phyloP scores from a whole-genome alignment of 139 green algal species.

The Asterochloris erici region DNA sequence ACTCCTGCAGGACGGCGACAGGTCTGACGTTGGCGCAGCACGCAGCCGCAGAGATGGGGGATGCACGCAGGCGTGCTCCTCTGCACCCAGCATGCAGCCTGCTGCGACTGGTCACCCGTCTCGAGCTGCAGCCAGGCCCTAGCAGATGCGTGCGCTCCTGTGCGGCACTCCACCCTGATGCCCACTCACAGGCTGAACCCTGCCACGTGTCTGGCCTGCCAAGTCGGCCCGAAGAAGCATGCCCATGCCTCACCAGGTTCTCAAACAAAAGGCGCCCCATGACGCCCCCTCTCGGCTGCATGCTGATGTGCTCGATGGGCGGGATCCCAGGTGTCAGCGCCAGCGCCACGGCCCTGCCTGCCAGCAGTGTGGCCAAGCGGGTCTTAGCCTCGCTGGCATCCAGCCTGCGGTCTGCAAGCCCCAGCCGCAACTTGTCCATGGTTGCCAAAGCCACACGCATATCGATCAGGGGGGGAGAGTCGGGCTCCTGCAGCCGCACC shows the following conservation, averaged over 20 bases:
- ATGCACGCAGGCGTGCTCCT: too few species aligned
- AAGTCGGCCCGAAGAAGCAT: background rate
- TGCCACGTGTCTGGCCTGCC: background rate
- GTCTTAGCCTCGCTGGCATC: conserved; percentile 35
- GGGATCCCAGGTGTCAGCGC: conserved; percentile 54
- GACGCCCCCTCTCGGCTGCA: conserved; percentile 38
- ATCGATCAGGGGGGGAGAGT: conserved; percentile 32
- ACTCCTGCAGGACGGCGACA: background rate
- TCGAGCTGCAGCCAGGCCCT: too few species aligned
- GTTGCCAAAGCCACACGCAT: conserved; percentile 37
- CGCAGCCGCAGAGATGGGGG: too few species aligned
- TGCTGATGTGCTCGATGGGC: conserved; percentile 45
- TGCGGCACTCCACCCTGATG: conserved; percentile 22
- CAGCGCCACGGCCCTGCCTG: conserved; percentile 48
- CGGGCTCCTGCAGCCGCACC: conserved; percentile 24
- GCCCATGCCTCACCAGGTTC: conserved; percentile 14
- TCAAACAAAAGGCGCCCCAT: conserved; percentile 48
- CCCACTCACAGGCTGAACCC: background rate
- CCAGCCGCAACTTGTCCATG: conserved; percentile 54
- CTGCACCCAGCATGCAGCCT: too few species aligned
- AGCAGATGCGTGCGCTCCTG: background rate
- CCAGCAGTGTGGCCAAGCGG: conserved; percentile 31
- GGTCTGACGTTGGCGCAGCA: too few species aligned
- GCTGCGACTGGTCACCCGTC: too few species aligned
- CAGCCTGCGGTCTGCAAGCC: conserved; percentile 38